Evolutionary conservation across 1,139 yeast species (phyloP), one percentile per base, ranked within the genome.

Genomic region (Scheffersomyces quercinus): DNA sequence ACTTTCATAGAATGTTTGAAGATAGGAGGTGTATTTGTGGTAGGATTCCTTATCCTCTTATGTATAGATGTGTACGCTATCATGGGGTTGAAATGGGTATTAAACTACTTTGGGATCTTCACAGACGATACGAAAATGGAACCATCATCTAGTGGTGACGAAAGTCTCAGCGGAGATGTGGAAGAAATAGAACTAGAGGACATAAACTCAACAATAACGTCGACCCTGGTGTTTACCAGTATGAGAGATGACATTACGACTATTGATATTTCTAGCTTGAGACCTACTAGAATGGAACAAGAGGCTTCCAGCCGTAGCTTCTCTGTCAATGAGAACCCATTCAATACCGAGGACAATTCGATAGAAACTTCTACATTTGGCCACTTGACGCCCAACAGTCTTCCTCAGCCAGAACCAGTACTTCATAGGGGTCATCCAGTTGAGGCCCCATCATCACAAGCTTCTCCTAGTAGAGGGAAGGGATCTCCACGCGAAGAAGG

Each of bases 11-110:
- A 86, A 52, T 88, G 89, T 14, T 70, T 83, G 53, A 82, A 83
- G 44, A 87, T 87, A 34, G 89, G 87, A 2, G 93, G 82, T 0
- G 87, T 85, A 10, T 87, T 86, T 57, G 70, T 82, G 3, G 50
- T 84, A 35, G 93, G 95, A 1, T 82, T 83, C 55, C 45, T 82
- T 4, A 58, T 71, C 3, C 72, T 84, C 44, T 73, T 82, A 59
- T 70, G 73, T 1, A 57, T 76, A 13, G 67, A 73, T 56, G 70
- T 72, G 1, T 70, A 69, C 47, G 54, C 68, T 64, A 81, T 61
- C 29, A 49, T 60, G 37, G 53, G 59, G 3, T 54, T 73, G 34
- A 64, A 63, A 46, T 53, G 60, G 51, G 26, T 59, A 1, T 56
- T 69, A 39, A 48, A 39, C 12, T 35, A 39, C 5, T 43, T 62